Evolutionary conservation across 176 grass and related monocot species (phyloP).

Genomic region (Lolium rigidum): DNA sequence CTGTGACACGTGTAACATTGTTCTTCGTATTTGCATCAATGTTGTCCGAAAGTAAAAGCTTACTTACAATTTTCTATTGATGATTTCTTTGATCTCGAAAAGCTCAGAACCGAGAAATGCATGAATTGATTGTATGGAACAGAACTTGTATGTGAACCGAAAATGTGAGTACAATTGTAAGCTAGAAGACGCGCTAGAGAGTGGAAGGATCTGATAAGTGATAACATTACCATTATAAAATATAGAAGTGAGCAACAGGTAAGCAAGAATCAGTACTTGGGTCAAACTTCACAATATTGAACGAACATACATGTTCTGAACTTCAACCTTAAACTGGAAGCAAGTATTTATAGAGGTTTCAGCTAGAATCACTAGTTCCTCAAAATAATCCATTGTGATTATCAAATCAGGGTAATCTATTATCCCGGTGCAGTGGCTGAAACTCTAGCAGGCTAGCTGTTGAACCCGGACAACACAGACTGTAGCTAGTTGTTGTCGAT

Average conservation of each 20-base stretch:
- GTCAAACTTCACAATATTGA: neutral
- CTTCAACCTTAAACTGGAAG: neutral
- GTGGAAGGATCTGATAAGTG: no score
- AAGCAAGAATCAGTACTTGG: neutral
- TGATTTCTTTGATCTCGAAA: neutral
- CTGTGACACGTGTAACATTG: constrained; percentile 22
- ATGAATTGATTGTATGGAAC: neutral
- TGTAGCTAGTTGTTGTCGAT: no score
- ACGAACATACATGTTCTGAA: neutral
- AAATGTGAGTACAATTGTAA: neutral
- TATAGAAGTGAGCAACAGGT: no score
- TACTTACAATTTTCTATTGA: neutral
- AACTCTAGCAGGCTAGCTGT: no score
- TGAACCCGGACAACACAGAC: no score
- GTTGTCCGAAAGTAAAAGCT: neutral
- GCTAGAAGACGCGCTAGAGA: no score
- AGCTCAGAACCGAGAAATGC: neutral
- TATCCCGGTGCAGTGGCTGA: neutral
- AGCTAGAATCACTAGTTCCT: neutral
- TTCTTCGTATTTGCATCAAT: neutral
- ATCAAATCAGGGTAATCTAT: neutral
- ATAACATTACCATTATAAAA: no score
- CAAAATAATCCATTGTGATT: neutral
- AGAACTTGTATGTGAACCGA: neutral
- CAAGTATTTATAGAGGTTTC: neutral